Conservation (phyloP, 2,329 filamentous ascomycete genomes). For the Zarea fungicola region DNA sequence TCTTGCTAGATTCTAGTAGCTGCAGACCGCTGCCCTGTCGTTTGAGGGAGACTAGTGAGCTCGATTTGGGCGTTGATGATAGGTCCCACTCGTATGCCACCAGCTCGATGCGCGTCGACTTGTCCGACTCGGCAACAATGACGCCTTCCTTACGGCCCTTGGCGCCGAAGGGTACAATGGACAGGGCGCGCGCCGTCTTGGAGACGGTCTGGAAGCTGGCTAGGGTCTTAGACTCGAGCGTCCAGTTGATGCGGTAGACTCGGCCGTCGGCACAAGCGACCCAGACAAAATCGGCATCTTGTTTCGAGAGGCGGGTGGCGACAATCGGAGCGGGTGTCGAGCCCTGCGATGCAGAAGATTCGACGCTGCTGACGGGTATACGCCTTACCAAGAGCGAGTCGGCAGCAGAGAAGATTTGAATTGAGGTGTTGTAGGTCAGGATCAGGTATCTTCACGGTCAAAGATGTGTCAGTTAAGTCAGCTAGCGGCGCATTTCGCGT, state of each 20-base stretch:
- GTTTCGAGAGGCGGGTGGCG: conserved; percentile 35
- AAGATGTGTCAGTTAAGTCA: not conserved
- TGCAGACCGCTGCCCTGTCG: conserved; percentile 32
- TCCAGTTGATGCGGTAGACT: conserved; percentile 57
- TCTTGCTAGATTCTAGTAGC: conserved; percentile 43
- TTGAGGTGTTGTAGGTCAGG: conserved; percentile 64
- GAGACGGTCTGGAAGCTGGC: conserved; percentile 38
- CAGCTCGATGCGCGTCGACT: conserved; percentile 31
- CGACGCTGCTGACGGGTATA: conserved; percentile 47
- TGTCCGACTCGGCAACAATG: conserved; percentile 41
- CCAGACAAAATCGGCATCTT: conserved; percentile 48
- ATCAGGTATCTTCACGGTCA: conserved; percentile 59
- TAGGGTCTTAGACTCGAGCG: conserved; percentile 37
- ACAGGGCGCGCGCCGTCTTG: conserved; percentile 41
- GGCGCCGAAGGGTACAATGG: conserved; percentile 30
- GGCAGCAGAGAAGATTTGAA: conserved; percentile 75
- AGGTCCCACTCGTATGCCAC: conserved; percentile 39
- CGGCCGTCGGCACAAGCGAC: conserved; percentile 54
- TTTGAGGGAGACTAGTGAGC: conserved; percentile 32
- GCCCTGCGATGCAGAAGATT: conserved; percentile 21
- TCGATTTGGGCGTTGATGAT: conserved; percentile 25
- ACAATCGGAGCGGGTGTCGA: conserved; percentile 31
- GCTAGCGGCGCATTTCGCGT: conserved; percentile 21
- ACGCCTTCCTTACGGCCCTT: conserved; percentile 41
- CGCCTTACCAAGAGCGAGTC: conserved; percentile 76